Base-by-base conservation (phyloP, 2,329 filamentous ascomycete genomes). In the Penicillium verrucosum region DNA sequence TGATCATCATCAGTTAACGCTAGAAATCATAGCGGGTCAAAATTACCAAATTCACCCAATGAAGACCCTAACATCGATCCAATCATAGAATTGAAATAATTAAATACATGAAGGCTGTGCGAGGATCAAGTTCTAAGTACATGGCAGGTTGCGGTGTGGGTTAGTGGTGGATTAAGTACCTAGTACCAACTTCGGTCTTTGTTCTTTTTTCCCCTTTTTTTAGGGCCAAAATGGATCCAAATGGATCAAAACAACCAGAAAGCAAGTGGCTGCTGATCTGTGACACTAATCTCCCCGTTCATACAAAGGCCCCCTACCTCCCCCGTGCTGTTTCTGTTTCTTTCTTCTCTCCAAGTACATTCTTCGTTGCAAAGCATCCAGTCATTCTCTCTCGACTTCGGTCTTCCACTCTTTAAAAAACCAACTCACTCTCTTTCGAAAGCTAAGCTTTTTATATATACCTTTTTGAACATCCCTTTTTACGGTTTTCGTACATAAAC, bases 321-420 rank as follows among this genome's bases (percentile, higher is more conserved):
- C 68, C 65, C 68, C 66, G 53, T 63, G 61, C 56, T 48, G 45
- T 55, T 64, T 53, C 11, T 50, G 30, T 50, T 64, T 57, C 60
- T 61, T 65, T 64, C 49, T 66, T 68, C 58, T 56, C 68, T 58
- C 53, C 67, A 71, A 71, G 65, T 65, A 59, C 66, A 66, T 52
- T 68, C 68, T 70, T 68, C 65, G 60, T 68, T 64, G 60, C 61
- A 59, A 70, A 65, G 68, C 69, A 65, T 67, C 21, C 68, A 69
- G 68, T 65, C 60, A 65, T 62, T 67, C 65, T 67, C 65, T 73
- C 58, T 73, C 68, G 75, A 76, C 75, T 73, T 74, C 75, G 74
- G 74, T 77, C 74, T 68, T 72, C 70, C 74, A 74, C 66, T 76
- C 74, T 75, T 75, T 76, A 45, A 59, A 61, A 63, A 38, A 51